A percentile compares a stretch with the other conserved stretches of the same genome.
Conservation (phyloP, 108 stramenopile genomes). For the Pseudonitzschia delicatissima region DNA sequence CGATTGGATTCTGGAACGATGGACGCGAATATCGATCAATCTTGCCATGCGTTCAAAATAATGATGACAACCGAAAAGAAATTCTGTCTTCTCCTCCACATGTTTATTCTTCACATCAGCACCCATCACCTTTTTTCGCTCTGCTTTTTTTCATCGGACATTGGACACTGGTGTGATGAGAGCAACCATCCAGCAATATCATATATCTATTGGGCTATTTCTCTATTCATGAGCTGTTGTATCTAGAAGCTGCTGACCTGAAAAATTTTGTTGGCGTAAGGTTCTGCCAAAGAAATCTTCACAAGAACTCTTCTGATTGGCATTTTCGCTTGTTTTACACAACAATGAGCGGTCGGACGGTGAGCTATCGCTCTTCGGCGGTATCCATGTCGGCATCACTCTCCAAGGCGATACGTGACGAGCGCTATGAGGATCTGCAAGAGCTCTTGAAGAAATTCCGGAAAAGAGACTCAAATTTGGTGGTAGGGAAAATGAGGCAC, state of each 20-base stretch:
- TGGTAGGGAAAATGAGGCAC: neutral
- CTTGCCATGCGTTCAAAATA: too few relatives aligned
- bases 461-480: too few relatives aligned
- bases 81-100: neutral
- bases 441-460: too few relatives aligned
- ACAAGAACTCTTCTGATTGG: too few relatives aligned
- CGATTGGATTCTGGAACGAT: neutral
- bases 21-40: neutral
- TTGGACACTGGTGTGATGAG: neutral
- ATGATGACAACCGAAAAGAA: neutral
- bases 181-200: too few relatives aligned
- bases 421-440: constrained; percentile 1
- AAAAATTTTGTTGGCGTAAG: too few relatives aligned
- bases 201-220: too few relatives aligned
- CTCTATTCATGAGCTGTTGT: too few relatives aligned
- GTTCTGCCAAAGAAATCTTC: too few relatives aligned
- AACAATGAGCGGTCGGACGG: constrained; percentile 1
- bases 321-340: too few relatives aligned
- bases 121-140: neutral
- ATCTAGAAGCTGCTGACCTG: too few relatives aligned
- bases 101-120: too few relatives aligned
- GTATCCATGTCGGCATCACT: constrained; percentile 3
- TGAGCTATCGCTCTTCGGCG: neutral
- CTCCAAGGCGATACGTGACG: constrained; percentile 14
- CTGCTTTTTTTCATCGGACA: neutral